These are phyloP conservation scores for Coniosporium apollinis DNA, from an alignment of 495 filamentous ascomycete genomes.

Conservation along the genomic window DNA sequence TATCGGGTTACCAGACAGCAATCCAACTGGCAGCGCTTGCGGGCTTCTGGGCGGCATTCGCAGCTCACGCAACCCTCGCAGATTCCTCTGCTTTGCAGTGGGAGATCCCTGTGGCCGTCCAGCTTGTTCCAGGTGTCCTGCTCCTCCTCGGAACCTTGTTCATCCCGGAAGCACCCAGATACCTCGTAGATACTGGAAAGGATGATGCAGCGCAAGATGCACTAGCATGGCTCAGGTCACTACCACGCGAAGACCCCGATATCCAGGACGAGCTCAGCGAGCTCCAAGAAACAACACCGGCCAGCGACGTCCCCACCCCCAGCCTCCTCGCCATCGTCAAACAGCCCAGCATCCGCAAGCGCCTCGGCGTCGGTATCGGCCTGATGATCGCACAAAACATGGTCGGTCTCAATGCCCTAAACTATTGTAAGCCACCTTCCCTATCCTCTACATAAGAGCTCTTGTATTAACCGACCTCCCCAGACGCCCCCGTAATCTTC, in stretches of 20 bases:
- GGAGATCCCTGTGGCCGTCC: constrained; percentile 9
- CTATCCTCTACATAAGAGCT: neutral
- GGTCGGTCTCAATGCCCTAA: constrained; percentile 6
- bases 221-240: constrained; percentile 4
- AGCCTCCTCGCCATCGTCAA: neutral
- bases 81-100: constrained; percentile 2
- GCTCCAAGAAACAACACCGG: neutral
- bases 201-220: neutral
- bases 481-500: constrained; percentile 8
- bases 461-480: neutral
- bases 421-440: constrained; percentile 3
- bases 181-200: constrained; percentile 3
- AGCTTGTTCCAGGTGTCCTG: constrained; percentile 10
- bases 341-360: constrained; percentile 1
- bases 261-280: neutral
- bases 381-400: constrained; percentile 8
- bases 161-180: constrained; percentile 7
- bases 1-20: constrained; percentile 1
- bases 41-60: constrained; percentile 7
- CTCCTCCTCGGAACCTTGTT: constrained; percentile 5
- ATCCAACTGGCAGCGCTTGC: constrained; percentile 1
- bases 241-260: neutral
- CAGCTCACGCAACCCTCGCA: neutral
- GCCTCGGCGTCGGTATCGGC: constrained; percentile 5
- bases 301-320: neutral